These are phyloP conservation scores for Coniosporium tulheliwenetii DNA, from an alignment of 2,329 filamentous ascomycete species.

Conservation along the genomic window DNA sequence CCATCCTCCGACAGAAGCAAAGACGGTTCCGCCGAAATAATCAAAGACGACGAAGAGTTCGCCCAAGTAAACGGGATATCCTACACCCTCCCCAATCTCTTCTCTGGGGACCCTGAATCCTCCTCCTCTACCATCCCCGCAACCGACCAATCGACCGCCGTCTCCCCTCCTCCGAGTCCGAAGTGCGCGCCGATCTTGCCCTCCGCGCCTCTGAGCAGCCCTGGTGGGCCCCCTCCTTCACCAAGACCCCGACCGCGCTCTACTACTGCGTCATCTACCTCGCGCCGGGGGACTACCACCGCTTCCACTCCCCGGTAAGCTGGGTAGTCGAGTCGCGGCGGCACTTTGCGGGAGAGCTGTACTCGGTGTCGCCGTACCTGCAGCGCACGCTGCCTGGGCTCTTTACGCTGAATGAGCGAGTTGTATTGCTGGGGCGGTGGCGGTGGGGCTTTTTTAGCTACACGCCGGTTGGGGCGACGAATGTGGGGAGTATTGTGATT, in stretches of 20 bases:
- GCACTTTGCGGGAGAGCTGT: constrained; percentile 96
- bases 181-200: constrained; percentile 73
- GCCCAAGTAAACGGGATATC: constrained; percentile 88
- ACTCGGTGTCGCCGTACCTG: constrained; percentile 86
- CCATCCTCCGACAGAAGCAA: constrained; percentile 14
- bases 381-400: constrained; percentile 84
- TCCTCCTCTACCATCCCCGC: constrained; percentile 19
- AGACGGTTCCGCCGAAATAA: constrained; percentile 41
- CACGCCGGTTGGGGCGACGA: constrained; percentile 90
- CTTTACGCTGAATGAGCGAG: constrained; percentile 92
- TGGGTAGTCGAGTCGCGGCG: constrained; percentile 91
- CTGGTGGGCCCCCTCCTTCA: constrained; percentile 28
- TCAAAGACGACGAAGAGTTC: constrained; percentile 80
- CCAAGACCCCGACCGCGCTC: constrained; percentile 44
- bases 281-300: constrained; percentile 93
- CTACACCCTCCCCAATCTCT: constrained; percentile 76
- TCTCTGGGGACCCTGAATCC: constrained; percentile 49
- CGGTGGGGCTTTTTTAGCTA: constrained; percentile 96
- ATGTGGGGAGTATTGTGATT: constrained; percentile 90
- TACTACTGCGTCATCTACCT: constrained; percentile 95
- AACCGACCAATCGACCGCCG: constrained; percentile 56
- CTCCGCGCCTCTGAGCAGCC: constrained; percentile 43
- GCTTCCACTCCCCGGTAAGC: constrained; percentile 86
- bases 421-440: constrained; percentile 87
- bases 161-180: constrained; percentile 60